These are phyloP conservation scores for Curvularia lunata DNA, from an alignment of 2,329 filamentous ascomycete species.

Conservation along the genomic window DNA sequence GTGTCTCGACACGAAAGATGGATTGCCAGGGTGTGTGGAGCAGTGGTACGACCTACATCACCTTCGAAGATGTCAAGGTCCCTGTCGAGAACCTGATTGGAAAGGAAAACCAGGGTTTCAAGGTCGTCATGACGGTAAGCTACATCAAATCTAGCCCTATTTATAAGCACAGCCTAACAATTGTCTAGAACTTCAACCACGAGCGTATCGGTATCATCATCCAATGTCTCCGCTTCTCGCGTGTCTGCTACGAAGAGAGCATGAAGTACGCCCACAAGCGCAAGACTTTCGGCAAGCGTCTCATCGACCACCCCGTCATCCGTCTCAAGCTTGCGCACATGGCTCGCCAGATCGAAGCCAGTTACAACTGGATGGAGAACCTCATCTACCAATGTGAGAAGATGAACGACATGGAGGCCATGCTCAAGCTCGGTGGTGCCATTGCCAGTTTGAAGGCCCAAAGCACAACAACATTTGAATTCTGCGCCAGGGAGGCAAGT, in stretches of 20 bases:
- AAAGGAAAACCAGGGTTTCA: constrained; percentile 98
- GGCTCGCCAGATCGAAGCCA: constrained; percentile 96
- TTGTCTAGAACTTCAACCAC: constrained; percentile 84
- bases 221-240: constrained; percentile 92
- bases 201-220: constrained; percentile 99
- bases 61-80: constrained; percentile 98
- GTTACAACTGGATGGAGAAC: constrained; percentile 96
- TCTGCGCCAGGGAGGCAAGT: constrained; percentile 92
- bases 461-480: constrained; percentile 92
- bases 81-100: constrained; percentile 98
- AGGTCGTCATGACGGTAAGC: constrained; percentile 86
- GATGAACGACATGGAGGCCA: constrained; percentile 94
- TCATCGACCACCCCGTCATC: constrained; percentile 96
- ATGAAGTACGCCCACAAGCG: constrained; percentile 98
- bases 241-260: constrained; percentile 95
- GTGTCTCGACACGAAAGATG: constrained; percentile 93
- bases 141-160: neutral
- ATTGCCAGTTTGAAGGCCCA: constrained; percentile 96
- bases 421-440: constrained; percentile 91
- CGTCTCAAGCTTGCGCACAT: constrained; percentile 97
- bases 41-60: constrained; percentile 94
- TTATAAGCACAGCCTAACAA: neutral
- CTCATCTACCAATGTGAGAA: constrained; percentile 89
- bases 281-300: constrained; percentile 92
- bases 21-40: constrained; percentile 92